Evolutionary conservation across 441 rosid species (phyloP), one percentile per base, ranked within the genome.

Genomic region (Gossypium laxum): DNA sequence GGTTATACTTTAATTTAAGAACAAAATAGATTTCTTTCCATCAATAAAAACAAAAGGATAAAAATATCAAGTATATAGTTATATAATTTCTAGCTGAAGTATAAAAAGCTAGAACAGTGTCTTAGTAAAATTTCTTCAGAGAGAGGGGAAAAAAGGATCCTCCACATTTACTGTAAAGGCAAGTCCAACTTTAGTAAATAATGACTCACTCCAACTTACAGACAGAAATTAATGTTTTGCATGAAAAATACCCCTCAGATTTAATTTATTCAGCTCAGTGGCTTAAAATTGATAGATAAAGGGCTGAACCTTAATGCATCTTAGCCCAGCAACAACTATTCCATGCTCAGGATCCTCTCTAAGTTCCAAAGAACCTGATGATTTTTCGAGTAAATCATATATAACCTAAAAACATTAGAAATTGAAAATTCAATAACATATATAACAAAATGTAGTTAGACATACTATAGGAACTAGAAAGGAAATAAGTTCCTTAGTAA

Each of bases 261-360:
- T 52, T 28, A 62, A 60, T 47, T n/a, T 59, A 10, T 21, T 63
- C 26, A 32, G 61, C 28, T 48, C 60, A n/a, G 30, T 50, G 18
- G 75, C 62, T n/a, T 8, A 12, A 51, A 30, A 50, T 62, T 7
- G 48, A 72, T 12, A 12, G 8, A 76, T 67, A 59, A 67, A 73
- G 59, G 66, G 48, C 75, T 26, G 73, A 72, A 91, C 98, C 98
- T 91, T 91, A 69, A 93, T 89, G 75, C 87, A 82, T 79, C 91
- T 85, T 77, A 91, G 82, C 62, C 96, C 97, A 72, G 93, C 82
- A 81, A 93, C 96, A 84, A 84, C 76, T 75, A 93, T 88, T 71
- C 98, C 98, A 65, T 87, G 81, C 77, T 85, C 88, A 52, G 98
- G 98, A 85, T 93, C 98, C 81, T 93, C 98, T 78, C 98, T 83